Percentiles rank a stretch among this genome's conserved stretches.
Conservation (phyloP, 2,329 filamentous ascomycete species). For the Ophiostoma novo-ulmi region DNA sequence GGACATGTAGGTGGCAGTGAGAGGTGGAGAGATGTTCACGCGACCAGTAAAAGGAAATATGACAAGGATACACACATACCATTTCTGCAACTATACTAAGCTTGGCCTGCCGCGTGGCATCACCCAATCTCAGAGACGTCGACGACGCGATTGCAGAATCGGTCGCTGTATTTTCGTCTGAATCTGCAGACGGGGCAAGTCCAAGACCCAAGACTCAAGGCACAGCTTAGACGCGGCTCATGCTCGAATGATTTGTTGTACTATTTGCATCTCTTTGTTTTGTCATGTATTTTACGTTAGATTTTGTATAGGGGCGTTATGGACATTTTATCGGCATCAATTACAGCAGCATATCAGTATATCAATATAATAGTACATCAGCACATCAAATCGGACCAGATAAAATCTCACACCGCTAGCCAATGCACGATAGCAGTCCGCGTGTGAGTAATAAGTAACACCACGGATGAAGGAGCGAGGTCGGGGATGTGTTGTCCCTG, state of each 20-base stretch:
- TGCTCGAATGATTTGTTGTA: background rate
- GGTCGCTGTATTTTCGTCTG: background rate
- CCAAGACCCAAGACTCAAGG: background rate
- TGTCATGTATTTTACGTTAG: constrained; percentile 5
- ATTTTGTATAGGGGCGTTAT: background rate
- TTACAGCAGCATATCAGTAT: background rate
- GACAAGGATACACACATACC: background rate
- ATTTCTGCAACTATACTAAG: background rate
- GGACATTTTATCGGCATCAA: background rate
- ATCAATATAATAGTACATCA: background rate
- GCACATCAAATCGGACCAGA: background rate
- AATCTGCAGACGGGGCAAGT: background rate
- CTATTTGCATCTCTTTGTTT: background rate
- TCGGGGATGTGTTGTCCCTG: background rate
- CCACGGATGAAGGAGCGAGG: background rate
- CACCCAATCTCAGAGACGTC: background rate
- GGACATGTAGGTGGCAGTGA: constrained; percentile 49
- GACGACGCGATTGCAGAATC: background rate
- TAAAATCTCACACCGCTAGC: background rate
- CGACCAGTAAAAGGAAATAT: background rate
- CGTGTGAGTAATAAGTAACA: background rate
- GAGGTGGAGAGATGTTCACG: background rate
- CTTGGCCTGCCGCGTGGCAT: too few relatives aligned
- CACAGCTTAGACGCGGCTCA: background rate
- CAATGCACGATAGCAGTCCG: background rate